A percentile compares a stretch with the other conserved stretches of the same genome.
Conservation (phyloP, 2,329 filamentous ascomycete genomes). For the Beauveria australis region DNA sequence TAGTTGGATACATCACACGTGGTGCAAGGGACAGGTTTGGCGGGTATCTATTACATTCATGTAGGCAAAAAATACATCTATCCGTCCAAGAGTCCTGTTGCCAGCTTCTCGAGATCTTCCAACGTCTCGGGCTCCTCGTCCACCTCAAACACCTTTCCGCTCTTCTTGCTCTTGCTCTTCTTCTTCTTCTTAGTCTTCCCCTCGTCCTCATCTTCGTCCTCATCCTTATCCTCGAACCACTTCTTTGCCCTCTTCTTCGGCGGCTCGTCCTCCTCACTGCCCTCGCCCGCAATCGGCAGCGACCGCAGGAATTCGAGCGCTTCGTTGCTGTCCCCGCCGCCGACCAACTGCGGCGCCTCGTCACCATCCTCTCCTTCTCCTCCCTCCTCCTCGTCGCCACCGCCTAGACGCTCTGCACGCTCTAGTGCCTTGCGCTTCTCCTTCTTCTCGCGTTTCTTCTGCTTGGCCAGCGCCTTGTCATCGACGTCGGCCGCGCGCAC, state of each 20-base stretch:
- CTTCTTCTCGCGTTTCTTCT: constrained; percentile 69
- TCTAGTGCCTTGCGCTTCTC: constrained; percentile 62
- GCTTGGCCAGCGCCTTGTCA: constrained; percentile 74
- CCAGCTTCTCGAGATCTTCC: constrained; percentile 70
- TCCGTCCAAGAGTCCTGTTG: constrained; percentile 58
- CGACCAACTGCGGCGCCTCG: constrained; percentile 27
- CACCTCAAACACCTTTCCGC: constrained; percentile 51
- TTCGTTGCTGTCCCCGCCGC: constrained; percentile 39
- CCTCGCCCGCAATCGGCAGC: constrained; percentile 40
- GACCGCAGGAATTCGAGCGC: constrained; percentile 51
- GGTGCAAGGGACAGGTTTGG: not conserved
- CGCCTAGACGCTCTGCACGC: constrained; percentile 33
- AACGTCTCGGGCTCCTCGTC: constrained; percentile 67
- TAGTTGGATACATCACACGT: not conserved
- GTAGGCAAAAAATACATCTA: constrained; percentile 21
- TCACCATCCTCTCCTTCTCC: constrained; percentile 28
- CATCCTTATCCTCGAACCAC: constrained; percentile 72
- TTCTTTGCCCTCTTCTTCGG: constrained; percentile 59
- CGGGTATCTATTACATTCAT: constrained; percentile 15
- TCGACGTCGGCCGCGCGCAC: constrained; percentile 68
- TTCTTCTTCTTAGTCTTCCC: constrained; percentile 29
- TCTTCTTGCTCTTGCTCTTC: constrained; percentile 35
- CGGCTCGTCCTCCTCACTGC: constrained; percentile 36
- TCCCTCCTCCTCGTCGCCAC: constrained; percentile 39
- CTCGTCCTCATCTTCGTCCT: constrained; percentile 60